Evolutionary conservation across 768 basidiomycete genomes (phyloP).

Genomic region (Cubamyces sp.): DNA sequence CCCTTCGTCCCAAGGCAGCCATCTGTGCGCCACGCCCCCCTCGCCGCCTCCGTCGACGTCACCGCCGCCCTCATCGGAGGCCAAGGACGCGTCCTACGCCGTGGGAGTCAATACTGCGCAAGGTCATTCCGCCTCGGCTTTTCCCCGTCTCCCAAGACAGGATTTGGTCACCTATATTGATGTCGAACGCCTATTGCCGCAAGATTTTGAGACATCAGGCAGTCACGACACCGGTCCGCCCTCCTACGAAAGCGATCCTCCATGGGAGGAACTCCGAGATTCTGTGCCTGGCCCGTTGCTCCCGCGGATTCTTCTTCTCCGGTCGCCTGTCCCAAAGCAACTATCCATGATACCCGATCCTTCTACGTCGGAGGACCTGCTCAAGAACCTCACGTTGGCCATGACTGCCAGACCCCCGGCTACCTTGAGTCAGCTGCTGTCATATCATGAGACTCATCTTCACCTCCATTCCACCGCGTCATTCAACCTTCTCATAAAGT

Average conservation of each 20-base stretch:
- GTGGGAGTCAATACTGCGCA: not conserved
- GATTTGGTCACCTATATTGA: slow-evolving; percentile 4
- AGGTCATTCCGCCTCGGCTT: not conserved
- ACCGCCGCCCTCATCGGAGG: not conserved
- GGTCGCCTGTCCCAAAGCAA: slow-evolving; percentile 7
- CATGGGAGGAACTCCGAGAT: slow-evolving; percentile 29
- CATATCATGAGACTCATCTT: slow-evolving; percentile 48
- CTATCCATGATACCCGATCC: slow-evolving; percentile 12
- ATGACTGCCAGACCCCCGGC: slow-evolving; percentile 38
- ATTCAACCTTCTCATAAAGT: slow-evolving; percentile 48
- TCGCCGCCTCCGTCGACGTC: not conserved
- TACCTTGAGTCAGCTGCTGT: slow-evolving; percentile 45
- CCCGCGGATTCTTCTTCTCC: slow-evolving; percentile 5
- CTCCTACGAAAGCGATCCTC: slow-evolving; percentile 31
- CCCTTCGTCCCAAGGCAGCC: not conserved
- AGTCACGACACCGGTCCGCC: not conserved
- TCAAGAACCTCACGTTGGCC: slow-evolving; percentile 46
- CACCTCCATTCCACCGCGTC: slow-evolving; percentile 43
- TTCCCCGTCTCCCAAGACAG: not conserved
- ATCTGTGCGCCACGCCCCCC: not conserved
- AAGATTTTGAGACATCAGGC: not conserved
- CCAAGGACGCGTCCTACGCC: not conserved
- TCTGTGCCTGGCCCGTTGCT: slow-evolving; percentile 14
- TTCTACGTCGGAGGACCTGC: slow-evolving; percentile 20
- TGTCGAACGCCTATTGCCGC: slow-evolving; percentile 8